Evolutionary conservation across 2,329 filamentous ascomycete genomes (phyloP).

Genomic region (Coniochaeta sp.): DNA sequence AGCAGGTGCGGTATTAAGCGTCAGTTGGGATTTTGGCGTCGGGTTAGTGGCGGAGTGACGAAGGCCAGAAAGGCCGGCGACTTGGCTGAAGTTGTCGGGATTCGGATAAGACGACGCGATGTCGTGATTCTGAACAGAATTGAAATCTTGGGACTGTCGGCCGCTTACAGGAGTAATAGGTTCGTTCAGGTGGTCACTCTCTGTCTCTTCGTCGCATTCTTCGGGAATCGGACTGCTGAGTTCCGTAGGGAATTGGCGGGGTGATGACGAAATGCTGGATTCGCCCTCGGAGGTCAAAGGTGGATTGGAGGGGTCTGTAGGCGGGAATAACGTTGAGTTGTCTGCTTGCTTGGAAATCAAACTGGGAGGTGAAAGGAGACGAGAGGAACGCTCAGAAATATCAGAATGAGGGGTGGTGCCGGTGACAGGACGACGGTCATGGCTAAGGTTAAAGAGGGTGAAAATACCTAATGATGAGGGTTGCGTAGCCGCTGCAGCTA

Average conservation of each 20-base stretch:
- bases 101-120: constrained; percentile 14
- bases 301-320: constrained; percentile 5
- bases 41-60: constrained; percentile 17
- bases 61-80: constrained; percentile 6
- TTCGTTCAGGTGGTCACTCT: constrained; percentile 52
- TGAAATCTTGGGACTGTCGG: constrained; percentile 48
- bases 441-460: constrained; percentile 10
- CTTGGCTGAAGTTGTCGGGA: constrained; percentile 11
- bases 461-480: constrained; percentile 22
- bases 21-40: constrained; percentile 13
- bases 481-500: constrained; percentile 21
- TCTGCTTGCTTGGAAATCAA: constrained; percentile 5
- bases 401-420: not conserved
- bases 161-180: constrained; percentile 55
- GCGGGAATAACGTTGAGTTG: constrained; percentile 8
- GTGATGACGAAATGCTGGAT: constrained; percentile 30
- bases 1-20: constrained; percentile 10
- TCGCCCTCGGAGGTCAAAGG: constrained; percentile 3
- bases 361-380: constrained; percentile 1
- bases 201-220: constrained; percentile 54
- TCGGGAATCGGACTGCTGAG: constrained; percentile 47
- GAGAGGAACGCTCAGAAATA: not conserved
- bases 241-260: constrained; percentile 41
- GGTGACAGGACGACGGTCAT: constrained; percentile 1
- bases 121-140: constrained; percentile 26